phyloP scores from a whole-genome alignment of 1,284 basidiomycete genomes.

The Leccinum proliferum region DNA sequence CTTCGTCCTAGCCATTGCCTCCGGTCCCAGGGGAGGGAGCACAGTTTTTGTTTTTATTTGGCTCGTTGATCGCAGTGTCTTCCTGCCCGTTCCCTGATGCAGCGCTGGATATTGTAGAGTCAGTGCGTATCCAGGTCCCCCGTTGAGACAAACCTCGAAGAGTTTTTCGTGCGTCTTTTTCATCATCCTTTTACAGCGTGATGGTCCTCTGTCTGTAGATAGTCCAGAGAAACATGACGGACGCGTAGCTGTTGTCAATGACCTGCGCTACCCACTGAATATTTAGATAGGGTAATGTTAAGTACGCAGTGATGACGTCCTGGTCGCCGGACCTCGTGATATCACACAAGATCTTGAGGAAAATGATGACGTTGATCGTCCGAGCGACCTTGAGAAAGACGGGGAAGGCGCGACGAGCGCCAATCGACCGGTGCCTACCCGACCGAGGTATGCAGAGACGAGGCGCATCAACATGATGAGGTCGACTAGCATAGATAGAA shows the following conservation, averaged over 20 bases:
- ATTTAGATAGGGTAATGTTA: slow-evolving; percentile 25
- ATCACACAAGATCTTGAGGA: slow-evolving; percentile 14
- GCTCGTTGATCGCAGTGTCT: not conserved
- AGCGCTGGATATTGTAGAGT: not conserved
- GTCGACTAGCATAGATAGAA: slow-evolving; percentile 31
- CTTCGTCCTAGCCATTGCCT: not conserved
- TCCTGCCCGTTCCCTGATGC: not conserved
- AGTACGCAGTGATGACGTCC: slow-evolving; percentile 15
- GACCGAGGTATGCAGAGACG: slow-evolving; percentile 21
- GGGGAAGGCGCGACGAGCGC: slow-evolving; percentile 14
- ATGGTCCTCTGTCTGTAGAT: not conserved
- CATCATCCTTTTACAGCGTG: not conserved
- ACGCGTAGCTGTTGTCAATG: slow-evolving; percentile 20
- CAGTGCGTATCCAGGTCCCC: not conserved
- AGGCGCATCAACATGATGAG: slow-evolving; percentile 26
- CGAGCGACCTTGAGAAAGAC: slow-evolving; percentile 24
- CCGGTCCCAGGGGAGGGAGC: not conserved
- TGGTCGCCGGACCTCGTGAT: slow-evolving; percentile 12
- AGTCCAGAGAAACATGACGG: too few species aligned
- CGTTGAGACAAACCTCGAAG: not conserved
- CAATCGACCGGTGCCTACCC: slow-evolving; percentile 16
- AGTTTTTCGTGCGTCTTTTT: not conserved
- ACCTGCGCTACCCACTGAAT: slow-evolving; percentile 31
- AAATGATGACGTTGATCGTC: slow-evolving; percentile 21
- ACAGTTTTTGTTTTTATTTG: not conserved